Evolutionary conservation across 116 monocot species (phyloP).

Genomic region (Dioscorea cayenensis): DNA sequence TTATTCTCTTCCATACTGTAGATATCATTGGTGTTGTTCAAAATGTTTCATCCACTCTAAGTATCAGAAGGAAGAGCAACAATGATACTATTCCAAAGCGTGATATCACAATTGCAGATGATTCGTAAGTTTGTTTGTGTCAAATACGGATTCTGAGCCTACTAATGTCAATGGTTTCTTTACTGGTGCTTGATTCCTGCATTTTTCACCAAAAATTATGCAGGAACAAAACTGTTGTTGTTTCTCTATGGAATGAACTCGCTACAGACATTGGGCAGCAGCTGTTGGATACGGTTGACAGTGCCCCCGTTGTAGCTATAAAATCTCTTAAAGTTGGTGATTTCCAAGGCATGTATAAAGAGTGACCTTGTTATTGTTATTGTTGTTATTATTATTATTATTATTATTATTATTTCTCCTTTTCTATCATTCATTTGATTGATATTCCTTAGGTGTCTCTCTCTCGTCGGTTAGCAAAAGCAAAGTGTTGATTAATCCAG

Average conservation of each 20-base stretch:
- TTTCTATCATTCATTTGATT: not conserved
- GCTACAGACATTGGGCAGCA: conserved; percentile 76
- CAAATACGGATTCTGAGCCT: not conserved
- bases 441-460: conserved; percentile 45
- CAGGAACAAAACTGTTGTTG: conserved; percentile 79
- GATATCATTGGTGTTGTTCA: conserved; percentile 82
- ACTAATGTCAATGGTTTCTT: not conserved
- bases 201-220: not conserved
- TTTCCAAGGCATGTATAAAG: conserved; percentile 61
- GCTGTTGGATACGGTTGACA: conserved; percentile 70
- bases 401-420: not conserved
- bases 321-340: conserved; percentile 90
- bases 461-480: conserved; percentile 83
- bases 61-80: conserved; percentile 82
- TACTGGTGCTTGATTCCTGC: not conserved
- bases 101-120: conserved; percentile 88
- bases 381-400: too few relatives aligned
- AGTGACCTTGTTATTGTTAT: too few relatives aligned
- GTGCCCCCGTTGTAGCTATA: conserved; percentile 69
- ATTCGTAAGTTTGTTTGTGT: conserved; percentile 52
- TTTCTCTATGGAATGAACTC: conserved; percentile 86
- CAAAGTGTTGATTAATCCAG: conserved; percentile 68
- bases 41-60: conserved; percentile 78
- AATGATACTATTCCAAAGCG: conserved; percentile 92
- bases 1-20: conserved; percentile 12